Conservation (phyloP, 2,329 filamentous ascomycete species). For the Monosporascus ibericus region DNA sequence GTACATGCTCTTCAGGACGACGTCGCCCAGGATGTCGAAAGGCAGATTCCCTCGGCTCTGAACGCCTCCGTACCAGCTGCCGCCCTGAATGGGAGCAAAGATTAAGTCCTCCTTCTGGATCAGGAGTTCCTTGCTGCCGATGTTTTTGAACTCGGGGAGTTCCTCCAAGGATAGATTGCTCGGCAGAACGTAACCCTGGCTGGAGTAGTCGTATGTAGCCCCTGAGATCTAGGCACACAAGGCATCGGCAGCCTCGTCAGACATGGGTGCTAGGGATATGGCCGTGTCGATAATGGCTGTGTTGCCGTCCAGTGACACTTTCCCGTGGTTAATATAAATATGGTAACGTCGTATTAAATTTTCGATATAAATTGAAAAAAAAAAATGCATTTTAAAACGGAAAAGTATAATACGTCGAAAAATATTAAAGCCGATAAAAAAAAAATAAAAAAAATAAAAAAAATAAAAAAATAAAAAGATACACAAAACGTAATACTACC, state of each 20-base stretch:
- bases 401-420: no score
- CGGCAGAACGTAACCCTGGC: slow-evolving; percentile 62
- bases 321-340: slow-evolving; percentile 53
- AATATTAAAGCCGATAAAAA: no score
- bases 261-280: slow-evolving; percentile 60
- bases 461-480: no score
- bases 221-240: slow-evolving; percentile 61
- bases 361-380: no score
- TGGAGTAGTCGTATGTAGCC: slow-evolving; percentile 44
- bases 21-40: slow-evolving; percentile 60
- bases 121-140: slow-evolving; percentile 53
- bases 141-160: slow-evolving; percentile 55
- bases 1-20: slow-evolving; percentile 60
- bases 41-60: slow-evolving; percentile 53
- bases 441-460: no score
- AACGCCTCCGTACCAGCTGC: slow-evolving; percentile 55
- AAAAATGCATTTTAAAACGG: no score
- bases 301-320: slow-evolving; percentile 46
- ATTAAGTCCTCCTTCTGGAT: slow-evolving; percentile 58
- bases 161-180: slow-evolving; percentile 40
- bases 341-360: no score
- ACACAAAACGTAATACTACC: no score
- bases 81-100: slow-evolving; percentile 49
- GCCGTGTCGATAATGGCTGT: slow-evolving; percentile 67
- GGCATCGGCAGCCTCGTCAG: slow-evolving; percentile 52